phyloP scores from a whole-genome alignment of 768 basidiomycete genomes.

The Boletus vermiculosoides region DNA sequence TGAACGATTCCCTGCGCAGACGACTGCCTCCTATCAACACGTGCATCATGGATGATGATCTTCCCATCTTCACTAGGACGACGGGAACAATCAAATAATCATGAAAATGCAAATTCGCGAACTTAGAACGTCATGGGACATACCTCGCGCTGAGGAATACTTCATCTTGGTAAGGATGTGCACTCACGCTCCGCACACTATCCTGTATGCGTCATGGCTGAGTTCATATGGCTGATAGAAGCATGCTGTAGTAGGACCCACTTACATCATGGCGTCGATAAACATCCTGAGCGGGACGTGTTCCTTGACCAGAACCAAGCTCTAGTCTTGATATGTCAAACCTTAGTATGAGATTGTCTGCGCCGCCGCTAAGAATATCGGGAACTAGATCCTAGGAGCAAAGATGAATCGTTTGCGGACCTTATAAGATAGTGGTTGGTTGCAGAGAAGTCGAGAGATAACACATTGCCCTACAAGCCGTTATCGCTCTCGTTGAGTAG shows the following conservation, averaged over 20 bases:
- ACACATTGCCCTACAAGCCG: constrained; percentile 58
- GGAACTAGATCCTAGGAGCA: constrained; percentile 5
- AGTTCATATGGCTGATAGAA: constrained; percentile 22
- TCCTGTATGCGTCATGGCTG: constrained; percentile 43
- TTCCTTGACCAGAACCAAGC: constrained; percentile 5
- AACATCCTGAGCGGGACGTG: constrained; percentile 20
- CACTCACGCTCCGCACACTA: constrained; percentile 60
- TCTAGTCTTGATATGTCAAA: constrained; percentile 49
- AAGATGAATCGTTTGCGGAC: constrained; percentile 42
- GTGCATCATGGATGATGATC: constrained; percentile 60
- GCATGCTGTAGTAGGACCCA: constrained; percentile 4
- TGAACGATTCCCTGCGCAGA: constrained; percentile 53
- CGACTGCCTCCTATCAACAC: constrained; percentile 36
- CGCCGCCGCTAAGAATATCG: constrained; percentile 47
- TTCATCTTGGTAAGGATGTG: constrained; percentile 67
- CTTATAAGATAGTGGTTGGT: constrained; percentile 61
- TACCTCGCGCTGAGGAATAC: constrained; percentile 71
- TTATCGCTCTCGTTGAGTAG: constrained; percentile 16
- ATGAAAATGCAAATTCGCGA: constrained; percentile 14
- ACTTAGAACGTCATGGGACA: constrained; percentile 17
- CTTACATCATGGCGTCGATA: constrained; percentile 36
- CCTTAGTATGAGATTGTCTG: constrained; percentile 49
- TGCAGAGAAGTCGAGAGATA: constrained; percentile 69
- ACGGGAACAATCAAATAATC: constrained; percentile 19
- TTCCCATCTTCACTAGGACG: constrained; percentile 64